A percentile compares a stretch with the other conserved stretches of the same genome.
These are phyloP conservation scores for Carex myosuroides DNA, from an alignment of 176 grass and related monocot species.

Conservation along the genomic window DNA sequence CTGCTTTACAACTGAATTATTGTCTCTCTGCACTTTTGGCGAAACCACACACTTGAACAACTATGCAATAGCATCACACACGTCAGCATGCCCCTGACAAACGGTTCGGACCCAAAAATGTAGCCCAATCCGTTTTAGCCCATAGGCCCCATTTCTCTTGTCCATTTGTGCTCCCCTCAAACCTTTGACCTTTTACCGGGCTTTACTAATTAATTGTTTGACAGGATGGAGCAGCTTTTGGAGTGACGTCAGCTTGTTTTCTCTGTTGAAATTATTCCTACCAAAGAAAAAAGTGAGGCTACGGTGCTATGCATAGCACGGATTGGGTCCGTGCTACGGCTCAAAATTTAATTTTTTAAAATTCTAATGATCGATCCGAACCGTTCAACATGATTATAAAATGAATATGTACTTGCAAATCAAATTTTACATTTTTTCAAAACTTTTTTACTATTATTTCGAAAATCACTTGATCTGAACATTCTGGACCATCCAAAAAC, in stretches of 20 bases:
- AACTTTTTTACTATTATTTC: too few species aligned
- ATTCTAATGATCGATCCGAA: too few species aligned
- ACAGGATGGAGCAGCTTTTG: slow-evolving; percentile 4
- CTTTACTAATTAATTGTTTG: background rate
- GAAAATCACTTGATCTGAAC: too few species aligned
- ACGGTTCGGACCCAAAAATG: background rate
- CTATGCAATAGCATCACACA: background rate
- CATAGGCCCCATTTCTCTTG: background rate
- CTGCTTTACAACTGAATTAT: background rate
- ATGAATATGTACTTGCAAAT: too few species aligned
- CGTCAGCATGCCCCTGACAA: background rate
- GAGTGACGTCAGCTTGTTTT: background rate
- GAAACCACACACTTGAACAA: background rate
- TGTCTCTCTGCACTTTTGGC: background rate
- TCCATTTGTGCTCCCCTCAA: background rate
- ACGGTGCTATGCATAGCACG: too few species aligned
- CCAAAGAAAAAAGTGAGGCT: too few species aligned
- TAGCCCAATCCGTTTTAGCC: background rate
- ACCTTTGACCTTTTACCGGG: background rate
- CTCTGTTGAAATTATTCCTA: background rate
- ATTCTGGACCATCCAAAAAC: too few species aligned
- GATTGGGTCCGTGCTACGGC: too few species aligned
- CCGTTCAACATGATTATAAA: too few species aligned
- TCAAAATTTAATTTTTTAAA: too few species aligned
- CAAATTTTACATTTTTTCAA: too few species aligned